Evolutionary conservation across 1,284 basidiomycete species (phyloP), one percentile per base, ranked within the genome.

Genomic region (Naganishia cerealis): DNA sequence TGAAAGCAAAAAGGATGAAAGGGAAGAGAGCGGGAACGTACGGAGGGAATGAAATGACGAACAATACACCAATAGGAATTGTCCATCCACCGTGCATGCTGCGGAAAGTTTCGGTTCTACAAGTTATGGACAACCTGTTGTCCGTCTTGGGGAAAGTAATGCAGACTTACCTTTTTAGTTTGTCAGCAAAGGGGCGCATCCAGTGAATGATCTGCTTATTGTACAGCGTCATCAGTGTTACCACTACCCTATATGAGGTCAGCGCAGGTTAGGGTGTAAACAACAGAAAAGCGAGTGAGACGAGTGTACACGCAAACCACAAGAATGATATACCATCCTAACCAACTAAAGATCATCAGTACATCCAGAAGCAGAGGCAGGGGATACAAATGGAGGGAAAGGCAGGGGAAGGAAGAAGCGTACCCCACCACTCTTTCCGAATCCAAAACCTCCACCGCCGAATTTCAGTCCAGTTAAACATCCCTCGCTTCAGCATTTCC

Each of bases 41-140:
- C 0, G 88, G 89, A 70, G 88, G 88, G 77, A 90, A 89, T 0
- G 88, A 90, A 46, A 91, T 86, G 71, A 91, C 82, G 75, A 91
- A 89, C 33, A 91, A 82, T 61, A 92, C 83, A 54, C 81, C 90
- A 57, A 94, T 91, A 1, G 92, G 92, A 53, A 95, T 91, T 18
- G 89, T 78, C 88, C 88, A 94, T 21, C 92, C 92, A 50, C 76
- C 82, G 12, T 80, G 76, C 21, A 84, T 71, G 40, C 82, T 81
- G 48, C 15, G 29, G 12, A 16, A 26, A n/a, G n/a, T 38, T 48
- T 16, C 54, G 6, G 24, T 29, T 26, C 46, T 7, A 29, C 36
- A 13, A 56, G 12, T 48, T 43, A 15, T 15, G 3, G 5, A 16
- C 42, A 43, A 43, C 15, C 15, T 3, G 7, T 43, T 40, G 39